Evolutionary conservation across 352 stramenopile genomes (phyloP).

Genomic region (Globisporangium parvum): DNA sequence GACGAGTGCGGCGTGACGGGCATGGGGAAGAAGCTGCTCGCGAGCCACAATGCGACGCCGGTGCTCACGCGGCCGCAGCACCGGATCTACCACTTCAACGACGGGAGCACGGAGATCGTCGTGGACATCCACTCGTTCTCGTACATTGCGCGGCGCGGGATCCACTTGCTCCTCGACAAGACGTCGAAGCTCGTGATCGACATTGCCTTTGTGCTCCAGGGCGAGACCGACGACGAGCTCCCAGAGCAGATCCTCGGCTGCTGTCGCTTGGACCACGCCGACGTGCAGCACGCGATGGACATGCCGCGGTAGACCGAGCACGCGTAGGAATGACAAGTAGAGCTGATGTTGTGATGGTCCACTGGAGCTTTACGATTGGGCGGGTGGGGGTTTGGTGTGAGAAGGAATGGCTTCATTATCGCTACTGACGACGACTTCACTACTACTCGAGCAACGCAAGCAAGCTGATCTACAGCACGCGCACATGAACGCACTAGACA

Average conservation of each 20-base stretch:
- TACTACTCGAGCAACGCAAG: no score
- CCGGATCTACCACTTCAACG: slow-evolving; percentile 72
- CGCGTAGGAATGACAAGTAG: neutral
- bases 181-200: slow-evolving; percentile 79
- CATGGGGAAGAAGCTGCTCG: slow-evolving; percentile 69
- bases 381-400: no score
- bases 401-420: no score
- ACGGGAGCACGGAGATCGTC: slow-evolving; percentile 65
- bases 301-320: slow-evolving; percentile 25
- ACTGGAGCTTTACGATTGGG: no score
- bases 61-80: slow-evolving; percentile 82
- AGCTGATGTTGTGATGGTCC: no score
- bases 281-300: slow-evolving; percentile 55
- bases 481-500: neutral
- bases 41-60: slow-evolving; percentile 76
- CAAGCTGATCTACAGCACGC: no score
- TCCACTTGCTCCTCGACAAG: slow-evolving; percentile 77
- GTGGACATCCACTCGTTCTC: slow-evolving; percentile 81
- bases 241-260: slow-evolving; percentile 83
- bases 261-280: slow-evolving; percentile 68
- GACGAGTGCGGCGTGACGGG: slow-evolving; percentile 75
- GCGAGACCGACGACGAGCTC: slow-evolving; percentile 82
- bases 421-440: no score
- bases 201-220: slow-evolving; percentile 82
- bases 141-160: slow-evolving; percentile 75